Percentiles rank a stretch among this genome's conserved stretches.
These are phyloP conservation scores for Narthecium ossifragum DNA, from an alignment of 106 monocot species.

Conservation along the genomic window DNA sequence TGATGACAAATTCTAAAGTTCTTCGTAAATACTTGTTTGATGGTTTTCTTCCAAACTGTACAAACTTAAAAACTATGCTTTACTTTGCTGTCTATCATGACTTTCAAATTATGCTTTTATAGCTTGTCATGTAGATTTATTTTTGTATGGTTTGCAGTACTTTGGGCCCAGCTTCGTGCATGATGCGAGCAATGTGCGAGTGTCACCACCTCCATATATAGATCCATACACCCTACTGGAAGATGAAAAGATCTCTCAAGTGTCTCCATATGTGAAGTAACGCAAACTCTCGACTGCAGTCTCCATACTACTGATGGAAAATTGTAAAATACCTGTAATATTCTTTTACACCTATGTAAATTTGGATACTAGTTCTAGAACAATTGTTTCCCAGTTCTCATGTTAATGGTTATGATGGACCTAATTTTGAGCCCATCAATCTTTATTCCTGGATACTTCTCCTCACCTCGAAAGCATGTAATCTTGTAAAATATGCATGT, in stretches of 20 bases:
- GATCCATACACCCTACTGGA: constrained; percentile 76
- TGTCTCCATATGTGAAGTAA: constrained; percentile 37
- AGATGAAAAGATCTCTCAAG: constrained; percentile 56
- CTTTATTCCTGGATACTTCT: too few relatives aligned
- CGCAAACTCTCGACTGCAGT: neutral
- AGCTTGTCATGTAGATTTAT: too few relatives aligned
- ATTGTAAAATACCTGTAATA: constrained; percentile 14
- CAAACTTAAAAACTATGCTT: too few relatives aligned
- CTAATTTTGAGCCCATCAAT: neutral
- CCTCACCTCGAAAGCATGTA: too few relatives aligned
- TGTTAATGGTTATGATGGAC: neutral
- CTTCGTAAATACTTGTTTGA: too few relatives aligned
- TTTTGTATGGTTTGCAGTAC: constrained; percentile 40
- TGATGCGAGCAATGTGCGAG: constrained; percentile 52
- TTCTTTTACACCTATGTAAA: constrained; percentile 13
- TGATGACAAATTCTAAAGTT: too few relatives aligned
- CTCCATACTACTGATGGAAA: neutral
- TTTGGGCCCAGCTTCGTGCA: constrained; percentile 87
- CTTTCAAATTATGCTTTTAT: too few relatives aligned
- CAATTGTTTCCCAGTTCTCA: constrained; percentile 1
- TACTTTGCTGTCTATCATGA: too few relatives aligned
- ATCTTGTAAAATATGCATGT: too few relatives aligned
- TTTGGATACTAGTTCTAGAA: constrained; percentile 3
- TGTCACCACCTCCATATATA: constrained; percentile 53
- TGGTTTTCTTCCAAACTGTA: too few relatives aligned